Conservation (phyloP, 2,329 filamentous ascomycete species). For the Zasmidium angulare region DNA sequence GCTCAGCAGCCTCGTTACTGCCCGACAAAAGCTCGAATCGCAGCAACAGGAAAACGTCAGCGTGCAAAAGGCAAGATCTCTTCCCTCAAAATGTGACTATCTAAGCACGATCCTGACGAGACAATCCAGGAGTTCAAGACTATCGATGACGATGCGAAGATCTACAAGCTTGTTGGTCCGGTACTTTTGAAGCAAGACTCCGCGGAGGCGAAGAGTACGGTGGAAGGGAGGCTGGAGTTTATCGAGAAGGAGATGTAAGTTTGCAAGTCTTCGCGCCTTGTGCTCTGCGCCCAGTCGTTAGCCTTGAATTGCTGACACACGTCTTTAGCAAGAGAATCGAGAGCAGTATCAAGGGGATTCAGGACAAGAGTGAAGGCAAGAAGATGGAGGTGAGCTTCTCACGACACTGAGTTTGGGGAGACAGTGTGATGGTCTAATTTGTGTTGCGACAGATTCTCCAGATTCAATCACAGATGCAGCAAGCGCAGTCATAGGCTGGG, state of each 20-base stretch:
- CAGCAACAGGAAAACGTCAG: constrained; percentile 91
- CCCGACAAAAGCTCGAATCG: constrained; percentile 87
- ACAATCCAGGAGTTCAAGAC: constrained; percentile 71
- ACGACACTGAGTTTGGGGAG: neutral
- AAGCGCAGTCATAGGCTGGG: constrained; percentile 17
- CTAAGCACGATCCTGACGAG: neutral
- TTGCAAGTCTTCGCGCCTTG: neutral
- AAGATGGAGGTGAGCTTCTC: constrained; percentile 58
- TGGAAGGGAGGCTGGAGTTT: constrained; percentile 86
- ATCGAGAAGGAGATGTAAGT: constrained; percentile 90
- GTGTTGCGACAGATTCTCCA: constrained; percentile 41
- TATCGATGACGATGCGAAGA: constrained; percentile 77
- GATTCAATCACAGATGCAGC: constrained; percentile 43
- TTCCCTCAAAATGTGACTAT: too few species aligned
- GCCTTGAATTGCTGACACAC: neutral
- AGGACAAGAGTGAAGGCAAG: constrained; percentile 64
- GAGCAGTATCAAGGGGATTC: constrained; percentile 62
- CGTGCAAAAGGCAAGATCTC: constrained; percentile 68
- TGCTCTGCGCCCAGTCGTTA: neutral
- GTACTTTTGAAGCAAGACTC: constrained; percentile 94
- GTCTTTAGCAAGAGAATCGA: constrained; percentile 62
- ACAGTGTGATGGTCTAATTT: constrained; percentile 8
- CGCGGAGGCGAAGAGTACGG: constrained; percentile 82
- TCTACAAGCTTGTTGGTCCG: constrained; percentile 94
- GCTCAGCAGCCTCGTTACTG: constrained; percentile 71